Percentiles rank a stretch among this genome's conserved stretches.
phyloP scores from a whole-genome alignment of 2,329 filamentous ascomycete species.

The Botrytis elliptica region DNA sequence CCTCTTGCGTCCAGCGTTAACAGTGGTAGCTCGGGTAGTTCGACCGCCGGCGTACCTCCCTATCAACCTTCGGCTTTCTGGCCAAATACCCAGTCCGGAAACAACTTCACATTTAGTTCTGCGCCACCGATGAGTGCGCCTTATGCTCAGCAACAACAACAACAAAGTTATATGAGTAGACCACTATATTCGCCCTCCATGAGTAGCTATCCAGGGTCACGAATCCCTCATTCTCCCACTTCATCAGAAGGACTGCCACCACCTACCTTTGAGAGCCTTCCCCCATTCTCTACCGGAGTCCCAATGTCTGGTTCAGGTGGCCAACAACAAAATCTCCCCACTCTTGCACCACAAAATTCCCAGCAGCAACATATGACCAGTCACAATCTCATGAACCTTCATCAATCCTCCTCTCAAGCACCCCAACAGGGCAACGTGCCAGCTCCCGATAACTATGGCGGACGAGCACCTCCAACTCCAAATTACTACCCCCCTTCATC shows the following conservation, averaged over 20 bases:
- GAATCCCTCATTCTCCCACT: constrained; percentile 58
- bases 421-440: constrained; percentile 55
- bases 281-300: constrained; percentile 61
- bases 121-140: constrained; percentile 42
- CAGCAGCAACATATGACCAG: constrained; percentile 42
- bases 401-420: constrained; percentile 48
- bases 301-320: constrained; percentile 52
- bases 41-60: constrained; percentile 55
- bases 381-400: constrained; percentile 50
- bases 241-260: constrained; percentile 62
- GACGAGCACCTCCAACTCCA: constrained; percentile 56
- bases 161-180: constrained; percentile 45
- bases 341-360: constrained; percentile 40
- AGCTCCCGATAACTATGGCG: constrained; percentile 56
- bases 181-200: constrained; percentile 58
- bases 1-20: constrained; percentile 61
- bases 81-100: constrained; percentile 47
- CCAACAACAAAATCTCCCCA: constrained; percentile 41
- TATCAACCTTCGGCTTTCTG: constrained; percentile 63
- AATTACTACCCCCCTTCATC: constrained; percentile 56
- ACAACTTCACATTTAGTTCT: constrained; percentile 56
- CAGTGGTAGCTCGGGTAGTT: constrained; percentile 56
- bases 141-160: constrained; percentile 30
- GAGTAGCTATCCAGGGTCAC: constrained; percentile 47
- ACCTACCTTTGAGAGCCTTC: constrained; percentile 65